phyloP scores from a whole-genome alignment of 495 filamentous ascomycete species.

The Xylaria intraflava region DNA sequence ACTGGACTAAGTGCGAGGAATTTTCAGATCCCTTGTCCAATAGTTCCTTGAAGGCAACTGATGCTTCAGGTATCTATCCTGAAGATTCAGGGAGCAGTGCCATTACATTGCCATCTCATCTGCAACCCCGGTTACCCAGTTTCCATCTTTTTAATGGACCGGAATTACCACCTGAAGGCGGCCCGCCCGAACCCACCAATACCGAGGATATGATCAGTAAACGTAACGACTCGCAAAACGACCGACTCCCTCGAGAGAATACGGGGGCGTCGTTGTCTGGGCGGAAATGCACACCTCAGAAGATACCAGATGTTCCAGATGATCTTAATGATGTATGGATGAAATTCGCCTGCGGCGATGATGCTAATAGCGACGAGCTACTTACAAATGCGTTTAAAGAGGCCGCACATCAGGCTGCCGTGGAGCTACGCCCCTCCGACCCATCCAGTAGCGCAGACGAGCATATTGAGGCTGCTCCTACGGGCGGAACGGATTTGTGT shows the following conservation, averaged over 20 bases:
- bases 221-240: background rate
- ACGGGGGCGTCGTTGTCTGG: background rate
- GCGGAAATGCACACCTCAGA: background rate
- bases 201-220: background rate
- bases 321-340: constrained; percentile 32
- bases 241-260: background rate
- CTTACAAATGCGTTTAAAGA: constrained; percentile 26
- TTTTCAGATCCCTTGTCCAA: background rate
- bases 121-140: constrained; percentile 16
- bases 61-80: background rate
- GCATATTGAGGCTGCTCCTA: constrained; percentile 8
- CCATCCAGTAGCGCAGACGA: background rate
- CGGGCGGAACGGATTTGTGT: constrained; percentile 1
- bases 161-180: background rate
- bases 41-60: background rate
- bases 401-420: constrained; percentile 31
- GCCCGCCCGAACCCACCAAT: background rate
- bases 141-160: constrained; percentile 18
- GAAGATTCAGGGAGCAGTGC: constrained; percentile 6
- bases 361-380: constrained; percentile 27
- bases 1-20: background rate
- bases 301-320: background rate
- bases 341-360: constrained; percentile 31
- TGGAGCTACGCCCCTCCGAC: constrained; percentile 22
- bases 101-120: constrained; percentile 16